phyloP scores from a whole-genome alignment of 2,329 filamentous ascomycete genomes.

The Arthrinium puccinioides region DNA sequence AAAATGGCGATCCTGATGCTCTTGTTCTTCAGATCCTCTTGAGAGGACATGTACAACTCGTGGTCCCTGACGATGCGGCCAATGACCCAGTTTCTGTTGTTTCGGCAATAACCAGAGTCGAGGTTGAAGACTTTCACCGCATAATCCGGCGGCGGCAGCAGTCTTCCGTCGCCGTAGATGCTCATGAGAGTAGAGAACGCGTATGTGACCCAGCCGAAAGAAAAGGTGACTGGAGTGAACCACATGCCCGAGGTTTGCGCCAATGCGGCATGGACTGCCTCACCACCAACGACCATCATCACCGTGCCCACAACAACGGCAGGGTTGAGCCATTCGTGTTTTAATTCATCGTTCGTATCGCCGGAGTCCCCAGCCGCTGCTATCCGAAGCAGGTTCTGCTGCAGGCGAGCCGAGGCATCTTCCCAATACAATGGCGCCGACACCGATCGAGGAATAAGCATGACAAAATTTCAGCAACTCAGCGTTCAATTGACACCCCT shows the following conservation, averaged over 20 bases:
- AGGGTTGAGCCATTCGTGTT: too few relatives aligned
- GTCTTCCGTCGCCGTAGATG: slow-evolving; percentile 11
- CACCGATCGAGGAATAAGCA: too few relatives aligned
- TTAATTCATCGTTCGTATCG: too few relatives aligned
- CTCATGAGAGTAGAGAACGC: slow-evolving; percentile 8
- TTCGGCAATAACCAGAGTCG: slow-evolving; percentile 7
- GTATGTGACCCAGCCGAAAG: slow-evolving; percentile 15
- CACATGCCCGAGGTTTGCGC: slow-evolving; percentile 8
- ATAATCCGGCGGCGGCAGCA: slow-evolving; percentile 12
- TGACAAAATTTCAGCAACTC: too few relatives aligned
- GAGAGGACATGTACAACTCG: not conserved
- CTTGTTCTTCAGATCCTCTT: not conserved
- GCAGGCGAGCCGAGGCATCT: too few relatives aligned
- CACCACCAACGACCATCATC: slow-evolving; percentile 8
- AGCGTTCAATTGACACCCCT: too few relatives aligned
- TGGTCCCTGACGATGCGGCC: slow-evolving; percentile 6
- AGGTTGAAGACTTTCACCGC: slow-evolving; percentile 15
- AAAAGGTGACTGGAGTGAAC: slow-evolving; percentile 13
- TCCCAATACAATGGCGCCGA: too few relatives aligned
- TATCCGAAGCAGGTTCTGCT: too few relatives aligned
- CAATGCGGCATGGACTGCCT: slow-evolving; percentile 11
- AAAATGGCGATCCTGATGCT: not conserved
- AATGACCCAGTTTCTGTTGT: slow-evolving; percentile 7
- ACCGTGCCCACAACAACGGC: not conserved
- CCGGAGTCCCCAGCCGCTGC: too few relatives aligned